Evolutionary conservation across 148 eudicot genomes (phyloP), one percentile per base, ranked within the genome.

Genomic region (Chenopodium album): DNA sequence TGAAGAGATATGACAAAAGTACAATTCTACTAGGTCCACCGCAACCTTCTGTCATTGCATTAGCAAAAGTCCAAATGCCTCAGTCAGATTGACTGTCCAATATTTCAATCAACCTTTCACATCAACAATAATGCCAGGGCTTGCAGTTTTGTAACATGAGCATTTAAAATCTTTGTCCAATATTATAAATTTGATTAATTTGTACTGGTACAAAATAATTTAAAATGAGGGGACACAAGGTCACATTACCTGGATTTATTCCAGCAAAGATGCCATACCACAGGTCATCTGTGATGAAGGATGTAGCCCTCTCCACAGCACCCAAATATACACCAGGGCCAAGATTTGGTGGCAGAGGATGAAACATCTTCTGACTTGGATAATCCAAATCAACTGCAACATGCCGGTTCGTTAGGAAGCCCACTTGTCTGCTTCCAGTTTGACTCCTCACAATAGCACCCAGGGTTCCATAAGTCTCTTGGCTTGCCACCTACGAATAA

Each of bases 191-290:
- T 19, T 71, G 4, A 22, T 23, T 7, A 19, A 29, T 71, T 71
- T 44, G 52, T 29, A 41, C 28, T 20, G 71, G 50, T 11, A 19
- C 22, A 80, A 19, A n/a, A 74, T 28, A 50, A 34, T 12, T 23
- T 56, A 12, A 26, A 29, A 78, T n/a, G 32, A 31, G 31, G 60
- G 77, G 46, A 41, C 63, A 76, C 64, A 71, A 26, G 46, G n/a
- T 59, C 28, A 71, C 74, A 71, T 86, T 85, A 95, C 98, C 98
- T 87, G 98, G 93, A 80, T 95, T 95, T 56, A 89, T 91, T 88
- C 98, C 97, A 71, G 98, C 97, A 83, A 95, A 95, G 78, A 93
- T 93, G 74, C 94, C 97, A 90, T 92, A 95, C 98, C 98, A 95
- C 22, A 93, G 90, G 78, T 93, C 98, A 78, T 95, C 98, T 68